Evolutionary conservation across 2,329 filamentous ascomycete genomes (phyloP), one percentile per base, ranked within the genome.

Genomic region (Ophiosphaerella narmari): DNA sequence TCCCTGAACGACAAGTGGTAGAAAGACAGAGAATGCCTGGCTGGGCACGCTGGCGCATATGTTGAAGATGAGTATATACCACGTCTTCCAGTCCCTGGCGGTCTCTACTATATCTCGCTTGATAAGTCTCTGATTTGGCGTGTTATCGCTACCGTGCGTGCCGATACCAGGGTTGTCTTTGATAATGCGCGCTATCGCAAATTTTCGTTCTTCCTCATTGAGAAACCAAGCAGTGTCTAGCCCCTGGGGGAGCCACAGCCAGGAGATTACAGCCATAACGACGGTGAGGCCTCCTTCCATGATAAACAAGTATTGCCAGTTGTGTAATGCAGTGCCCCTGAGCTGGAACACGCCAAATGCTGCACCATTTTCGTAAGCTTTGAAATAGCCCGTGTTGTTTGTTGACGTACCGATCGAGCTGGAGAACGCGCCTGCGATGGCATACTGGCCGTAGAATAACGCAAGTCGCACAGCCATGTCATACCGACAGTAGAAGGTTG

Each of bases 301-400:
- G 5, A 77, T 72, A 47, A 77, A 77, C 2, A 78, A 55, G 50
- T 79, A 80, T 23, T 77, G 75, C 75, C 74, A 77, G 8, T 77
- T 75, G 3, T 78, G 74, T 11, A 84, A 65, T 4, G 7, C 8
- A 50, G 72, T 75, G 8, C 68, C 70, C 32, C 70, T 55, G 43
- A 82, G 76, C 57, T 80, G 80, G 72, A 82, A 62, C 48, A 81
- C 69, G 0, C 74, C 76, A 32, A 67, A 75, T 49, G 49, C 68
- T 64, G 35, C 12, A 12, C 12, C 7, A 2, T 8, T 8, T 23
- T 42, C 18, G 2, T 43, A 12, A 39, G 6, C 21, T 7, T 7
- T 23, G 16, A 29, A 7, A 8, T 24, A 7, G 13, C 5, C 11
- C 7, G 14, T 21, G 7, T 18, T 7, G 11, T 5, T 14, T 7